phyloP scores from a whole-genome alignment of 352 stramenopile genomes.

The Globisporangium mamillatum region DNA sequence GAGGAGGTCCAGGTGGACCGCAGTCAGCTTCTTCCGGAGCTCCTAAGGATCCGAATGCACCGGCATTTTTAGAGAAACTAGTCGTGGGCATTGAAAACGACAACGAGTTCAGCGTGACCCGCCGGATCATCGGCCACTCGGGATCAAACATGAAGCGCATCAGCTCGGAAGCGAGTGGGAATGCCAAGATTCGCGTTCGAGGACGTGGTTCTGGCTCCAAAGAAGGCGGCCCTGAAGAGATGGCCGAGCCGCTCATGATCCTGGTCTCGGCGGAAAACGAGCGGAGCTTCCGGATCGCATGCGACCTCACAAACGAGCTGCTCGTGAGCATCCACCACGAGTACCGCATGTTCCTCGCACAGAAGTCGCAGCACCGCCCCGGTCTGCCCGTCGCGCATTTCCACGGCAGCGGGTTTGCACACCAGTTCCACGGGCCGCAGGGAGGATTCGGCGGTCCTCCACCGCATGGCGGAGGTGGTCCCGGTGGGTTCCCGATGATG shows the following conservation, averaged over 20 bases:
- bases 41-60: conserved; percentile 21
- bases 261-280: conserved; percentile 85
- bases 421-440: conserved; percentile 11
- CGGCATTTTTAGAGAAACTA: conserved; percentile 66
- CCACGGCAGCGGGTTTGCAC: conserved; percentile 16
- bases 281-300: conserved; percentile 77
- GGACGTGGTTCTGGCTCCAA: conserved; percentile 77
- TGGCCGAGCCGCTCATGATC: conserved; percentile 78
- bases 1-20: conserved; percentile 13
- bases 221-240: conserved; percentile 65
- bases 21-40: conserved; percentile 1
- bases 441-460: conserved; percentile 21
- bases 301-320: conserved; percentile 61
- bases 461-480: neutral
- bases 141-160: conserved; percentile 88
- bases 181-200: conserved; percentile 84
- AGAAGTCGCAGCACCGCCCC: conserved; percentile 22
- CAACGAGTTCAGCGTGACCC: conserved; percentile 80
- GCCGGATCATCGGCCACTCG: conserved; percentile 75
- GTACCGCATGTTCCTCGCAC: conserved; percentile 62
- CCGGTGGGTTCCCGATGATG: conserved; percentile 11
- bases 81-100: conserved; percentile 86
- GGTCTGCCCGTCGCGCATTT: conserved; percentile 13
- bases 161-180: conserved; percentile 71
- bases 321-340: conserved; percentile 73